Base-by-base conservation (phyloP, 1,284 basidiomycete species). In the Cutaneotrichosporon sp. region DNA sequence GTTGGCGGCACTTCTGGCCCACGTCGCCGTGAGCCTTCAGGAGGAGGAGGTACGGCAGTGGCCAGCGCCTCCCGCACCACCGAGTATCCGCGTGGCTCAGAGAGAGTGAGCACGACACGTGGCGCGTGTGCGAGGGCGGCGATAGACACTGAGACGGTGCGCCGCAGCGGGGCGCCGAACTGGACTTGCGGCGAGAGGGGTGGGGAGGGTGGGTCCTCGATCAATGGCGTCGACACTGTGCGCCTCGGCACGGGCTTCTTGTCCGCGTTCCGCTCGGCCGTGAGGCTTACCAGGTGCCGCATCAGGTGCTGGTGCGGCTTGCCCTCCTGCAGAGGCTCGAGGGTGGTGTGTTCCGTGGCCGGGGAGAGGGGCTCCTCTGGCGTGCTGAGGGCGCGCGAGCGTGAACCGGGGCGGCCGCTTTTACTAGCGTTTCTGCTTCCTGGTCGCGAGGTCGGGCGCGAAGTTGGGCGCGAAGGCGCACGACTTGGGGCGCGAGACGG, bases 11-110 rank as follows among this genome's bases (percentile, higher is more conserved):
- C 49, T n/a, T 22, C 21, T 32, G 40, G 31, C 7, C 16, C 56
- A n/a, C 53, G 11, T 32, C 36, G 14, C 4, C 32, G 31, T n/a
- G 5, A 16, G 26, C 26, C 60, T 11, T 22, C 5, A 26, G 26
- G 32, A 10, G 53, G 59, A 10, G 52, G 56, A 13, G 61, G 59
- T 14, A 61, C 58, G 2, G 64, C 66, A 0, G 61, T 65, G 16
- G 69, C 61, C 1, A 77, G 61, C 13, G 73, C 73, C 5, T 36
- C 47, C 13, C 69, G 67, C 5, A 77, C 11, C 8, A 69, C 55
- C 6, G 60, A 26, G 58, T 73, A 73, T 0, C 70, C 71, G 22
- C 76, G 61, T 8, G 69, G 64, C 53, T 76, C 76, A 8, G 74
- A 71, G 6, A 75, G 62, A 13, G 61, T 65, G 46, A 73, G 66